Base-by-base conservation (phyloP, 1,139 yeast species). In the Diutina siamensis region DNA sequence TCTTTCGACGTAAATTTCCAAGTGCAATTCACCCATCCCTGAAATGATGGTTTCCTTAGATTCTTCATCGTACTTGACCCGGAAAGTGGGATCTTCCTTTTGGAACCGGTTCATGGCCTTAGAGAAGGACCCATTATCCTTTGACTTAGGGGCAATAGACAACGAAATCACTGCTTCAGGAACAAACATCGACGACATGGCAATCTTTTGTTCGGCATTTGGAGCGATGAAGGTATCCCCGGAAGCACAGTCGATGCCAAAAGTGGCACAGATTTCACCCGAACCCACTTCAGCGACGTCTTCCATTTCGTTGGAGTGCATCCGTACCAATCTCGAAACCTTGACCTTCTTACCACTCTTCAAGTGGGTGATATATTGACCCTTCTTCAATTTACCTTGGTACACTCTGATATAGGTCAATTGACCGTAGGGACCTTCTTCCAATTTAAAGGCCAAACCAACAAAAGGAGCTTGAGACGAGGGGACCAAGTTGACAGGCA, bases 271-370 rank as follows among this genome's bases (percentile, higher is more conserved):
- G 57, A 92, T 92, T 68, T 92, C 98, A 63, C 99, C 99, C 40
- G 98, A 92, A 25, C 94, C 94, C 58, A 87, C 85, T 68, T 88
- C 97, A 46, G 82, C 86, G 46, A 88, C 94, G 62, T 92, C 99
- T 69, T 89, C 97, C 97, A 89, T 87, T 64, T 92, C 98, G 53
- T 89, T 87, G 44, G 97, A 87, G 69, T 94, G 98, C 98, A 92
- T 94, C 69, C 97, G 83, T 47, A 89, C 98, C 58, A 92, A 74
- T 61, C 98, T 78, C n/a, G 97, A 76, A 46, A 92, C 86, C 70
- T 94, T 92, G 52, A 89, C 87, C 65, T 83, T 85, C 71, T 94
- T 92, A 50, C 96, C 97, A 35, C 94, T 76, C 65, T 92, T 88
- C 53, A 86, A 83, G 62, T 94, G 95, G 52, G 82, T 79, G 67